Percentiles rank a stretch among this genome's conserved stretches.
Evolutionary conservation across 139 green algal genomes (phyloP).

Genomic region (Coelastrella sp.): DNA sequence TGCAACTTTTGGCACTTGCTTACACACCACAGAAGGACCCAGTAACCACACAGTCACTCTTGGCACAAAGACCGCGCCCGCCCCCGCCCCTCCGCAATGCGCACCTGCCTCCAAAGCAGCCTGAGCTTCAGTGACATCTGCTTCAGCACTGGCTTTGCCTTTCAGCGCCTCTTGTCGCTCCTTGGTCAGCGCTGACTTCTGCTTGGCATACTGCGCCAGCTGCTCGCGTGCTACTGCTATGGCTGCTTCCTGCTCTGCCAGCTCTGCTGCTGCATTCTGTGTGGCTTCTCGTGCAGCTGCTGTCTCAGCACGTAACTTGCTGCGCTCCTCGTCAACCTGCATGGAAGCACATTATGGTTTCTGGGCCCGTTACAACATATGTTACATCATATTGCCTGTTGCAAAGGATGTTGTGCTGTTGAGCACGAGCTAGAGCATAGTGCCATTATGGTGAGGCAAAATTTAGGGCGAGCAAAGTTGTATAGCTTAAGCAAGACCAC

Average conservation of each 20-base stretch:
- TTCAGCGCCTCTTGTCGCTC: conserved; percentile 63
- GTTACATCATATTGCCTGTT: too few species aligned
- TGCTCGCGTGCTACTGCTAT: not conserved
- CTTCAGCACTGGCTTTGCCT: conserved; percentile 65
- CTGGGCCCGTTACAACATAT: too few species aligned
- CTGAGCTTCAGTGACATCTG: conserved; percentile 74
- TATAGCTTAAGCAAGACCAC: too few species aligned
- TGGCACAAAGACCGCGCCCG: too few species aligned
- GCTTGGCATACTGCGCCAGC: not conserved
- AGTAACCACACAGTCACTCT: too few species aligned
- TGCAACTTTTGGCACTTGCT: too few species aligned
- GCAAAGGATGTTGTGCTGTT: too few species aligned
- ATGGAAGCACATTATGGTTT: not conserved
- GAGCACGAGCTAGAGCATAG: too few species aligned
- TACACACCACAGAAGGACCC: too few species aligned
- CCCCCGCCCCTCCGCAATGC: not conserved
- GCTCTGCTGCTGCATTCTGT: conserved; percentile 10
- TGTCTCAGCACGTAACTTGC: conserved; percentile 37
- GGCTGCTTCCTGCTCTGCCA: conserved; percentile 29
- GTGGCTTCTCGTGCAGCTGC: conserved; percentile 26
- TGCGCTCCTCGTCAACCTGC: conserved; percentile 47
- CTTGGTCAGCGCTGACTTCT: conserved; percentile 53
- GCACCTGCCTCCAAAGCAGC: conserved; percentile 63
- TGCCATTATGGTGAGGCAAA: too few species aligned
- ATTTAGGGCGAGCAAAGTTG: too few species aligned